These are phyloP conservation scores for Cutaneotrichosporon sp. DNA, from an alignment of 1,284 basidiomycete genomes.

Conservation along the genomic window DNA sequence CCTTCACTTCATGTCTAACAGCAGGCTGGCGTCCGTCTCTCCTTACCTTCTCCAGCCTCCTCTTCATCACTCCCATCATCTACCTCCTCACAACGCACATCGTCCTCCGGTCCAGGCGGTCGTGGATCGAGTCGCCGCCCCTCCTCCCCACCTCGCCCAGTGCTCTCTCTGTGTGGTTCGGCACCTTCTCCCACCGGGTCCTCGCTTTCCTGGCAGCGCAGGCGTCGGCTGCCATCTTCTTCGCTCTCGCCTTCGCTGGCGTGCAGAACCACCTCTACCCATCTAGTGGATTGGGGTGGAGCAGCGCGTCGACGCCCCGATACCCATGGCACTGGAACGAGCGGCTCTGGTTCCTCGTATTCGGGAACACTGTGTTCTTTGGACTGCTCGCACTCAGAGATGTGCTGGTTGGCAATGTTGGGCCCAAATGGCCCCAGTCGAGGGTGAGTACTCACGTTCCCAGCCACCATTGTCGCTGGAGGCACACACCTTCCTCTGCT, in stretches of 20 bases:
- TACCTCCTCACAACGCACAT: constrained; percentile 62
- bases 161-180: constrained; percentile 20
- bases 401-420: constrained; percentile 26
- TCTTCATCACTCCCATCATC: constrained; percentile 50
- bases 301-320: constrained; percentile 31
- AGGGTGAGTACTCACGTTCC: constrained; percentile 3
- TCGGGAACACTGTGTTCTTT: constrained; percentile 33
- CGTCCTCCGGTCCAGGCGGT: constrained; percentile 40
- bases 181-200: constrained; percentile 26
- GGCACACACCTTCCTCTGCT: background rate
- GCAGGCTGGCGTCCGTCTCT: constrained; percentile 19
- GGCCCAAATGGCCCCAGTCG: constrained; percentile 35
- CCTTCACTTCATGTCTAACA: constrained; percentile 4
- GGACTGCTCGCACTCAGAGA: constrained; percentile 34
- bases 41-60: constrained; percentile 12
- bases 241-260: constrained; percentile 25
- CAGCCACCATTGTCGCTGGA: background rate
- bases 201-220: constrained; percentile 31
- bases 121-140: constrained; percentile 32
- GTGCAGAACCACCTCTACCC: constrained; percentile 20
- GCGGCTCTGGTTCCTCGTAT: constrained; percentile 43
- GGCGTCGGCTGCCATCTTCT: constrained; percentile 23
- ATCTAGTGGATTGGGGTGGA: constrained; percentile 25
- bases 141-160: constrained; percentile 18
- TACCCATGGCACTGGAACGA: constrained; percentile 50